Evolutionary conservation across 1,139 yeast species (phyloP).

Genomic region (Debaryomyces sp.): DNA sequence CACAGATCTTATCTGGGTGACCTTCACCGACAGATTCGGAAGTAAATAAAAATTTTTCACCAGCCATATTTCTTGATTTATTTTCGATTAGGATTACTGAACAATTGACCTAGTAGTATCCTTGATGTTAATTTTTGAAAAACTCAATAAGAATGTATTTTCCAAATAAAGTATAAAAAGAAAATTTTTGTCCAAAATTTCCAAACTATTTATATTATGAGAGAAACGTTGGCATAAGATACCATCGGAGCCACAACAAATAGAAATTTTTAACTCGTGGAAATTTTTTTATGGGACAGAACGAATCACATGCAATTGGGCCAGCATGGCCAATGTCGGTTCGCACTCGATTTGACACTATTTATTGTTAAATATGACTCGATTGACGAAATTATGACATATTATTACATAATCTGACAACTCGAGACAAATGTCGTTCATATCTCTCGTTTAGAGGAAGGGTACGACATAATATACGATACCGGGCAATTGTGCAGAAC

Average conservation of each 20-base stretch:
- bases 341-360: not conserved
- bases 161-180: not conserved
- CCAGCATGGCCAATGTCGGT: not conserved
- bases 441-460: not conserved
- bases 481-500: not conserved
- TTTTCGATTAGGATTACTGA: not conserved
- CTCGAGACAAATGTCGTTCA: not conserved
- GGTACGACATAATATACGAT: not conserved
- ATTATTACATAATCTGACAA: not conserved
- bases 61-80: constrained; percentile 8
- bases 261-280: constrained; percentile 2
- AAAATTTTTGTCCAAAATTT: constrained; percentile 6
- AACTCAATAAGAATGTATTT: constrained; percentile 2
- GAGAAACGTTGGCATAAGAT: constrained; percentile 7
- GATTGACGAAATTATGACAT: not conserved
- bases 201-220: constrained; percentile 4
- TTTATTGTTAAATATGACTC: not conserved
- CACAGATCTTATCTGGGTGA: constrained; percentile 99
- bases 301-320: not conserved
- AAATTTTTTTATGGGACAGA: not conserved
- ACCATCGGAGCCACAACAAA: constrained; percentile 6
- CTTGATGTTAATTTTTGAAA: constrained; percentile 2
- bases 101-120: not conserved
- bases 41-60: constrained; percentile 71
- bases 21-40: constrained; percentile 99